Conservation (phyloP, 495 filamentous ascomycete genomes). For the Neurospora sp. region DNA sequence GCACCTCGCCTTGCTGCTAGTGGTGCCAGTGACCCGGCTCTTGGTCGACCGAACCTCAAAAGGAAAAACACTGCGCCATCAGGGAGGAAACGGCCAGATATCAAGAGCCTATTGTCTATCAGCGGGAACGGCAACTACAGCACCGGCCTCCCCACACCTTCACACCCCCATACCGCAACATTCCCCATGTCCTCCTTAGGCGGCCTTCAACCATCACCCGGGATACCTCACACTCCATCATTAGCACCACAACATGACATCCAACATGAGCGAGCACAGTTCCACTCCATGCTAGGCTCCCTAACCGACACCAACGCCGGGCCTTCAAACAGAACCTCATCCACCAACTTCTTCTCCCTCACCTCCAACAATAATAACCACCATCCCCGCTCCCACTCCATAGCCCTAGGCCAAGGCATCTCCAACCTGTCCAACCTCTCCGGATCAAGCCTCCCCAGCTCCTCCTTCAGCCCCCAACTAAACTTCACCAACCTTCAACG, state of each 20-base stretch:
- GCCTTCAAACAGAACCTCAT: not conserved
- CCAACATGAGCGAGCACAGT: slow-evolving; percentile 2
- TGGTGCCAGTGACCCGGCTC: not conserved
- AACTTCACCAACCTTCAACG: slow-evolving; percentile 13
- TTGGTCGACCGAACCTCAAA: slow-evolving; percentile 29
- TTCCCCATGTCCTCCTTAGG: slow-evolving; percentile 19
- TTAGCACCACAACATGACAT: slow-evolving; percentile 13
- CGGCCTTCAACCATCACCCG: slow-evolving; percentile 16
- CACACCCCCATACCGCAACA: slow-evolving; percentile 19
- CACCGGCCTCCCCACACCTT: slow-evolving; percentile 21
- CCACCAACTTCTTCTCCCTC: slow-evolving; percentile 13
- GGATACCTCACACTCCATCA: slow-evolving; percentile 22
- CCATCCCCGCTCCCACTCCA: not conserved
- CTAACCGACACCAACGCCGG: slow-evolving; percentile 9
- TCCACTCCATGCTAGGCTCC: slow-evolving; percentile 11
- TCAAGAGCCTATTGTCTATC: slow-evolving; percentile 16
- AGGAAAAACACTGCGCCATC: slow-evolving; percentile 26
- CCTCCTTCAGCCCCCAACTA: slow-evolving; percentile 17
- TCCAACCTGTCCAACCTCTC: slow-evolving; percentile 6
- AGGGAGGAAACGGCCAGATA: slow-evolving; percentile 25
- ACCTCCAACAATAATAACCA: no score
- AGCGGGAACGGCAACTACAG: slow-evolving; percentile 12
- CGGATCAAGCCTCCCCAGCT: not conserved
- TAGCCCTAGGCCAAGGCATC: slow-evolving; percentile 1
- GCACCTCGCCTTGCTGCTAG: slow-evolving; percentile 19